These are phyloP conservation scores for Penicillium corylophilum DNA, from an alignment of 2,329 filamentous ascomycete genomes.

Conservation along the genomic window DNA sequence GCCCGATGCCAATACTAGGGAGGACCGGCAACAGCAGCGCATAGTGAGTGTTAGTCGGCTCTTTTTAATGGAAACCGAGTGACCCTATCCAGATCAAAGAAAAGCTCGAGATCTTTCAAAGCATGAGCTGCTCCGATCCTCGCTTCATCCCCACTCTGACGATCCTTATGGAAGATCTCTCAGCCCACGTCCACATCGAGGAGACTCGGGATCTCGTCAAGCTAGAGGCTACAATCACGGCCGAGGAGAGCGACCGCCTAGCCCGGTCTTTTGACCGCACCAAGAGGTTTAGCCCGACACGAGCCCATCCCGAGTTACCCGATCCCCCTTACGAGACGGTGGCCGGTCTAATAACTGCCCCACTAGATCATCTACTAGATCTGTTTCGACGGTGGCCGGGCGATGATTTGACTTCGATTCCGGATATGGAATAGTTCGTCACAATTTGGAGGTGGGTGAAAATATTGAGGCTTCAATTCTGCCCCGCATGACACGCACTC, in stretches of 20 bases:
- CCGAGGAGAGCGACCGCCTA: slow-evolving; percentile 37
- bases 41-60: slow-evolving; percentile 27
- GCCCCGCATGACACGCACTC: background rate
- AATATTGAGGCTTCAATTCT: background rate
- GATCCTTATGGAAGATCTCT: slow-evolving; percentile 45
- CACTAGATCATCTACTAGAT: slow-evolving; percentile 57
- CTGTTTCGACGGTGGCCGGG: slow-evolving; percentile 56
- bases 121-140: slow-evolving; percentile 39
- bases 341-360: slow-evolving; percentile 55
- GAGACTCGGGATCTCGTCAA: slow-evolving; percentile 51
- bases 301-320: slow-evolving; percentile 52
- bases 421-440: slow-evolving; percentile 5
- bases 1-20: slow-evolving; percentile 49
- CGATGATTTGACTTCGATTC: slow-evolving; percentile 5
- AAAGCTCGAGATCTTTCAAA: slow-evolving; percentile 51
- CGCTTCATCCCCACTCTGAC: slow-evolving; percentile 48
- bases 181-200: slow-evolving; percentile 52
- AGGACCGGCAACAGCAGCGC: slow-evolving; percentile 51
- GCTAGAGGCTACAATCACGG: slow-evolving; percentile 46
- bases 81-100: slow-evolving; percentile 50
- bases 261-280: slow-evolving; percentile 51
- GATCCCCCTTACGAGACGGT: slow-evolving; percentile 59
- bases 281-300: slow-evolving; percentile 55
- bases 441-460: background rate
- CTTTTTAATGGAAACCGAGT: background rate